Conservation (phyloP, 192 early-diverging fungal genomes). For the Allomyces arbusculus region DNA sequence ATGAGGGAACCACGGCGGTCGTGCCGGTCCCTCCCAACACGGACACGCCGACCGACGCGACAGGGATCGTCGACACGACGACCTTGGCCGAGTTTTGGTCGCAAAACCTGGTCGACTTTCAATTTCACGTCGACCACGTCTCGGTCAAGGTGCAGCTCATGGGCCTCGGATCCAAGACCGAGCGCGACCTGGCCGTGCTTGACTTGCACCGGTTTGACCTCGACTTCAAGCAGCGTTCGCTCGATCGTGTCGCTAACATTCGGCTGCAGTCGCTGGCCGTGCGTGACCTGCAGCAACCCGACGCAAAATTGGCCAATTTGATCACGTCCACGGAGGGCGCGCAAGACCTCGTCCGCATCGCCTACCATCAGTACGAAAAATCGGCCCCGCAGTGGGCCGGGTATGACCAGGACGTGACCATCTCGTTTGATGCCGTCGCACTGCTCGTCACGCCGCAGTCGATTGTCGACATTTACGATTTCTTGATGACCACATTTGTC, state of each 20-base stretch:
- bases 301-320: background rate
- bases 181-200: slow-evolving; percentile 39
- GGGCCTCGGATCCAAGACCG: slow-evolving; percentile 21
- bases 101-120: slow-evolving; percentile 15
- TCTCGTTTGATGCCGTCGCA: slow-evolving; percentile 38
- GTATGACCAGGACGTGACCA: slow-evolving; percentile 57
- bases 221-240: slow-evolving; percentile 43
- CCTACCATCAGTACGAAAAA: slow-evolving; percentile 49
- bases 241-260: slow-evolving; percentile 52
- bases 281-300: slow-evolving; percentile 37
- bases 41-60: background rate
- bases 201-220: slow-evolving; percentile 49
- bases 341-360: slow-evolving; percentile 38
- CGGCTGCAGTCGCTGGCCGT: slow-evolving; percentile 58
- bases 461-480: slow-evolving; percentile 71
- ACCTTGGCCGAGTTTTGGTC: too few relatives aligned
- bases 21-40: background rate
- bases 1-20: slow-evolving; percentile 1
- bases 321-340: background rate
- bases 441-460: slow-evolving; percentile 63
- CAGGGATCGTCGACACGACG: background rate
- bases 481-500: slow-evolving; percentile 53
- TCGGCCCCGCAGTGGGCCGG: slow-evolving; percentile 58
- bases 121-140: slow-evolving; percentile 48
- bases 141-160: slow-evolving; percentile 25